Conservation (phyloP, 805 yeast genomes). For the Candida anglica region DNA sequence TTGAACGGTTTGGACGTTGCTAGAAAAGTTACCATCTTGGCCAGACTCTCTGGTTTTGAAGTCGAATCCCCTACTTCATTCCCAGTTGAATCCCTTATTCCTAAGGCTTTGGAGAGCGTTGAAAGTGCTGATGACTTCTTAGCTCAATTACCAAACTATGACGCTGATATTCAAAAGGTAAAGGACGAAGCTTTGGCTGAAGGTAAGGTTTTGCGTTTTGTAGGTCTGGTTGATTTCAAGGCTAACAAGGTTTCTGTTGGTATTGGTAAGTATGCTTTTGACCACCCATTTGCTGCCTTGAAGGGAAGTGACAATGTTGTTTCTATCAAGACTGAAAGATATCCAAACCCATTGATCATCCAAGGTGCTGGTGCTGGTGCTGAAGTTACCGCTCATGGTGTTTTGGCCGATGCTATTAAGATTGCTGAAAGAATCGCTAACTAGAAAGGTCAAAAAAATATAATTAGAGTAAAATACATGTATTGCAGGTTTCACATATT, state of each 20-base stretch:
- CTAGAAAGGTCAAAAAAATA: conserved; percentile 12
- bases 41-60: conserved; percentile 83
- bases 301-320: conserved; percentile 96
- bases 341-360: conserved; percentile 85
- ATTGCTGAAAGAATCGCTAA: conserved; percentile 79
- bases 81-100: conserved; percentile 92
- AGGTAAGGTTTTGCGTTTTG: conserved; percentile 86
- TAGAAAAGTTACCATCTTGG: conserved; percentile 93
- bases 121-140: conserved; percentile 74
- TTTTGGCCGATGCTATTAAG: conserved; percentile 88
- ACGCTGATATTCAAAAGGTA: conserved; percentile 69
- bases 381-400: conserved; percentile 73
- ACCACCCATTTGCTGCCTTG: conserved; percentile 94
- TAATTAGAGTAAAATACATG: no score
- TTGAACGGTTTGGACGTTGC: conserved; percentile 98
- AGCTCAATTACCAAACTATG: conserved; percentile 77
- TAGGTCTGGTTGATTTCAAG: conserved; percentile 82
- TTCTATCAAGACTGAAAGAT: conserved; percentile 87
- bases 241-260: conserved; percentile 75
- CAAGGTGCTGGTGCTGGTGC: conserved; percentile 98
- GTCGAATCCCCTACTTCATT: conserved; percentile 87
- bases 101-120: conserved; percentile 74
- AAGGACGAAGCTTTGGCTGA: conserved; percentile 79
- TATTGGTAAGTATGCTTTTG: conserved; percentile 76
- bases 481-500: no score